Evolutionary conservation across 352 stramenopile genomes (phyloP), one percentile per base, ranked within the genome.

Genomic region (Phytophthora hibernalis): DNA sequence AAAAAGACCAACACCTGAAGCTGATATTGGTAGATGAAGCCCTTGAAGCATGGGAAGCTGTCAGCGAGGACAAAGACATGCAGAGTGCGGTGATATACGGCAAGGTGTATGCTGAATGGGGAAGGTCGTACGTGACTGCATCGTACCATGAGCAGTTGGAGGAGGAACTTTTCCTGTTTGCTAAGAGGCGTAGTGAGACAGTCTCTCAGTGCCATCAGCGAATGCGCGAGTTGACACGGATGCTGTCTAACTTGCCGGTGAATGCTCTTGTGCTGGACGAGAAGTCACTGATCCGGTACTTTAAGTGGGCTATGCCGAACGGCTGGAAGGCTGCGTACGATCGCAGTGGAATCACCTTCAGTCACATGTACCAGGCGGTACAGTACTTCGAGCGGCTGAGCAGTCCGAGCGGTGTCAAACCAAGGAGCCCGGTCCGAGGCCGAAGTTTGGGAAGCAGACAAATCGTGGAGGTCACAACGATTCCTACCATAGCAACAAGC

Each of bases 341-440:
- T 8, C 0, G 5, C 5, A 33, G 45, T 37, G 45, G 33, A 13
- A 35, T 43, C 20, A n/a, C 2, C 1, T 21, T 55, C 0, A 49
- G 2, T 4, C 1, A 15, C 1, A 44, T 64, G 45, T 1, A 1
- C 22, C 12, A 54, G 37, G 16, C 16, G 3, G 56, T 64, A 0
- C 47, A 35, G 35, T 64, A 56, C 13, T 64, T 64, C 20, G 56
- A 64, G 13, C 45, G 45, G 0, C 22, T 64, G 45, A 52, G 33
- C 56, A 64, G 33, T 56, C 56, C 8, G 45, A 52, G 33, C 15
- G 35, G 24, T 35, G 56, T 0, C 43, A 49, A 8, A 24, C 28
- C 4, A 64, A 52, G 22, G 22, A 56, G 18, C 0, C 3, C 7
- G 6, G n/a, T 10, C 13, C 1, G 3, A 40, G 26, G 21, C 55